Conservation (phyloP, 768 basidiomycete species). For the Trametes gibbosa region DNA sequence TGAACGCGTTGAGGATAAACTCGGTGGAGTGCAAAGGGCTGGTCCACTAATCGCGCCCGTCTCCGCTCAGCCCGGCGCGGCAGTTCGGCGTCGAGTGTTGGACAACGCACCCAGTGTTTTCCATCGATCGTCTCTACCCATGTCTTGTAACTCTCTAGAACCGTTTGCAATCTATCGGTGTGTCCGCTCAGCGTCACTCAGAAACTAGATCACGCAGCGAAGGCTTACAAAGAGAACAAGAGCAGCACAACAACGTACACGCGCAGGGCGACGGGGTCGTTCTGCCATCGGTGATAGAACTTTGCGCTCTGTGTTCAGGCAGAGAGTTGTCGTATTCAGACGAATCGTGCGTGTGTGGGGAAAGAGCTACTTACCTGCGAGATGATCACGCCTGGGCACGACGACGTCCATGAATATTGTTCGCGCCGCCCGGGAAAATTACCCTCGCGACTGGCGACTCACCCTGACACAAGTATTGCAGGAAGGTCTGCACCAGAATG, state of each 20-base stretch:
- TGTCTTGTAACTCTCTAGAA: slow-evolving; percentile 26
- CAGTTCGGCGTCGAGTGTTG: too few relatives aligned
- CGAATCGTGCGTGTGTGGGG: not conserved
- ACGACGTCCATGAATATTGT: too few relatives aligned
- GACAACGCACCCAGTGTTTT: slow-evolving; percentile 21
- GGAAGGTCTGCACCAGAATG: slow-evolving; percentile 43
- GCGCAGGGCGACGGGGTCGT: slow-evolving; percentile 44
- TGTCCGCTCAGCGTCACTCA: not conserved
- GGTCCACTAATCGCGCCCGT: slow-evolving; percentile 27
- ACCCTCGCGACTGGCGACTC: too few relatives aligned
- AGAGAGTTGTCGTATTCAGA: not conserved
- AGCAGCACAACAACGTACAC: slow-evolving; percentile 40
- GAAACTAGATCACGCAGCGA: too few relatives aligned
- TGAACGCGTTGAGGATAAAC: slow-evolving; percentile 46
- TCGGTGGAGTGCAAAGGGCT: slow-evolving; percentile 44
- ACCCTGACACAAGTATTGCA: slow-evolving; percentile 47
- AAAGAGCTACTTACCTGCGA: slow-evolving; percentile 21
- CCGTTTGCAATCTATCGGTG: slow-evolving; percentile 26
- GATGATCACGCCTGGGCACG: slow-evolving; percentile 22
- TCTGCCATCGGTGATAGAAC: slow-evolving; percentile 23
- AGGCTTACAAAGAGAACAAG: slow-evolving; percentile 43
- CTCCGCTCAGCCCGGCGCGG: too few relatives aligned
- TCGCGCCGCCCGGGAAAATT: too few relatives aligned
- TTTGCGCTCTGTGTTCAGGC: slow-evolving; percentile 15
- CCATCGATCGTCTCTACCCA: slow-evolving; percentile 26